Evolutionary conservation across 2,329 filamentous ascomycete genomes (phyloP).

Genomic region (Colletotrichum caudatum): DNA sequence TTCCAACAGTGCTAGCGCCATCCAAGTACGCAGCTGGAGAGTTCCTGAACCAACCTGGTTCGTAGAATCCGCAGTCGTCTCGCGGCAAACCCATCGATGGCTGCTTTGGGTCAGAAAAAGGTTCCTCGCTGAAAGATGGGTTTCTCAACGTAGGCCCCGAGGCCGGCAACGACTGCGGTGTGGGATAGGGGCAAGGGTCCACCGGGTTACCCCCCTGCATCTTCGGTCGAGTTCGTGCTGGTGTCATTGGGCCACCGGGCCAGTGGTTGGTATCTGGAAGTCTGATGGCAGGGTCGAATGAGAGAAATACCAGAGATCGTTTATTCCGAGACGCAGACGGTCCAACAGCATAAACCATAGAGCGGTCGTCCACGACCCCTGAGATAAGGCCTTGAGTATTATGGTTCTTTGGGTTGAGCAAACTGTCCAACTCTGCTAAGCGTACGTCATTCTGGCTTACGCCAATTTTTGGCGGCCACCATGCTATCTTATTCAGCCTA

Average conservation of each 20-base stretch:
- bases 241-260: conserved; percentile 39
- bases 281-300: conserved; percentile 56
- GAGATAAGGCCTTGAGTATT: conserved; percentile 51
- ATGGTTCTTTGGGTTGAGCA: conserved; percentile 54
- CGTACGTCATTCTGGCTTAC: background rate
- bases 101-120: conserved; percentile 41
- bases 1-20: background rate
- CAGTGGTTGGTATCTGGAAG: conserved; percentile 47
- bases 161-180: conserved; percentile 29
- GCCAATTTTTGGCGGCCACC: conserved; percentile 46
- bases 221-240: background rate
- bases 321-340: conserved; percentile 41
- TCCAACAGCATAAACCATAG: conserved; percentile 59
- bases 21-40: conserved; percentile 26
- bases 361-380: conserved; percentile 60
- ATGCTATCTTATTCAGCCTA: conserved; percentile 16
- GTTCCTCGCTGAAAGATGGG: conserved; percentile 23
- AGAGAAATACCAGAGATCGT: conserved; percentile 56
- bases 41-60: conserved; percentile 17
- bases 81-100: background rate
- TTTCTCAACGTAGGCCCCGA: conserved; percentile 23
- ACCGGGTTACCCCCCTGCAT: background rate
- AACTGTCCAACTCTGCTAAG: conserved; percentile 47
- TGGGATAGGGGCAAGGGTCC: conserved; percentile 4
- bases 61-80: background rate